phyloP scores from a whole-genome alignment of 495 filamentous ascomycete genomes.

The Penicillium herquei region DNA sequence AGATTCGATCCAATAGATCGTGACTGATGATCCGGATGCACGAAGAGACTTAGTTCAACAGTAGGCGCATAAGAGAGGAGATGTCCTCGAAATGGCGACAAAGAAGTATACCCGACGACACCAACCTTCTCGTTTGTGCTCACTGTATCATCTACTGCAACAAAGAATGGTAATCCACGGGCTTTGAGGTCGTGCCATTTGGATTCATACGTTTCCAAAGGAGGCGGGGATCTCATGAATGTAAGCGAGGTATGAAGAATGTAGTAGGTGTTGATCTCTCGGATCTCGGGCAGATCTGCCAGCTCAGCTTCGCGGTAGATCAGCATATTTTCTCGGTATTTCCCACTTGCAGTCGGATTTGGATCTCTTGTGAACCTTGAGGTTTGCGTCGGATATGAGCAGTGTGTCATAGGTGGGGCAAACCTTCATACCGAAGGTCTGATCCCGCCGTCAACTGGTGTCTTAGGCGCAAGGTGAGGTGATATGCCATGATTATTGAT shows the following conservation, averaged over 20 bases:
- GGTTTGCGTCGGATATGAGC: too few species aligned
- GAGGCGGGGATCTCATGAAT: slow-evolving; percentile 22
- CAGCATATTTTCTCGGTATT: slow-evolving; percentile 1
- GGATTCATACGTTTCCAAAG: slow-evolving; percentile 13
- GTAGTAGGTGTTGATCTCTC: slow-evolving; percentile 29
- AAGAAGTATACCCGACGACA: slow-evolving; percentile 29
- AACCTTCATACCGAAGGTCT: too few species aligned
- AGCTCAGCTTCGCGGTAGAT: slow-evolving; percentile 16
- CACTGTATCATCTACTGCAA: slow-evolving; percentile 17
- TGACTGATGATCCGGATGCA: slow-evolving; percentile 22
- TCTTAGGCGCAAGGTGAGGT: too few species aligned
- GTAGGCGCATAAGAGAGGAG: slow-evolving; percentile 29
- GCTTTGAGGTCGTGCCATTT: slow-evolving; percentile 17
- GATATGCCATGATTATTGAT: too few species aligned
- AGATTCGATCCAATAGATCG: slow-evolving; percentile 19
- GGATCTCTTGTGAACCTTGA: too few species aligned
- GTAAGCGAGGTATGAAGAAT: slow-evolving; percentile 28
- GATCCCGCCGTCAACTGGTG: too few species aligned
- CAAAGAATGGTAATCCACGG: slow-evolving; percentile 26
- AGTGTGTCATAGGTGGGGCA: too few species aligned
- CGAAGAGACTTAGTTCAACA: slow-evolving; percentile 29
- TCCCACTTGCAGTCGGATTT: too few species aligned
- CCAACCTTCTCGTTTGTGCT: slow-evolving; percentile 5
- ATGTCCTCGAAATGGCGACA: slow-evolving; percentile 24
- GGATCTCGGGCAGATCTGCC: slow-evolving; percentile 25